Conservation (phyloP, 768 basidiomycete species). For the Tricholoma furcatifolium region DNA sequence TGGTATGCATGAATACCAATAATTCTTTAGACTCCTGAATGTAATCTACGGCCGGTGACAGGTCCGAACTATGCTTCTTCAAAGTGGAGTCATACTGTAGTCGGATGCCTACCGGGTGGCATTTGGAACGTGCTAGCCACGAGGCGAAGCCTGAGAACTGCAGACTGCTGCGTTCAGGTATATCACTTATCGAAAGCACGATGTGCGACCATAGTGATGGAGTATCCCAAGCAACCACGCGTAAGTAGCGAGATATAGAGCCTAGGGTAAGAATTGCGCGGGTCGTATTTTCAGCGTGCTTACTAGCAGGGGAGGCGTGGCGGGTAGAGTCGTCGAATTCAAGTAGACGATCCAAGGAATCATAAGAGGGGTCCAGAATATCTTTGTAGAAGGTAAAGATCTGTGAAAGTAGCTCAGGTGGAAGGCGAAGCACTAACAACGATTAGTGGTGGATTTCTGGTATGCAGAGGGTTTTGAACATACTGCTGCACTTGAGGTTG, state of each 20-base stretch:
- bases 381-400: slow-evolving; percentile 9
- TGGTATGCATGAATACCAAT: slow-evolving; percentile 3
- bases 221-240: slow-evolving; percentile 6
- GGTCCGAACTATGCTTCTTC: not conserved
- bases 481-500: no score
- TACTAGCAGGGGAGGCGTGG: not conserved
- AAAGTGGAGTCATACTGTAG: not conserved
- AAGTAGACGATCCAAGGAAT: not conserved
- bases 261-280: slow-evolving; percentile 7
- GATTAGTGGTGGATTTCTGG: not conserved
- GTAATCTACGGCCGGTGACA: no score
- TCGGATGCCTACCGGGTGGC: slow-evolving; percentile 5
- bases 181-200: not conserved
- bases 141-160: slow-evolving; percentile 2
- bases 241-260: slow-evolving; percentile 6
- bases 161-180: not conserved
- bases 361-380: not conserved
- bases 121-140: slow-evolving; percentile 10
- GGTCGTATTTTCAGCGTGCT: not conserved
- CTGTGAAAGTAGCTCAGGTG: slow-evolving; percentile 13
- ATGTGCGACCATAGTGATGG: slow-evolving; percentile 12
- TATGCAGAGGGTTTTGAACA: not conserved
- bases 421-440: slow-evolving; percentile 3
- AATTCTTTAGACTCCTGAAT: not conserved
- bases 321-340: not conserved